Conservation (phyloP, 2,329 filamentous ascomycete species). For the Neonectria ditissima region DNA sequence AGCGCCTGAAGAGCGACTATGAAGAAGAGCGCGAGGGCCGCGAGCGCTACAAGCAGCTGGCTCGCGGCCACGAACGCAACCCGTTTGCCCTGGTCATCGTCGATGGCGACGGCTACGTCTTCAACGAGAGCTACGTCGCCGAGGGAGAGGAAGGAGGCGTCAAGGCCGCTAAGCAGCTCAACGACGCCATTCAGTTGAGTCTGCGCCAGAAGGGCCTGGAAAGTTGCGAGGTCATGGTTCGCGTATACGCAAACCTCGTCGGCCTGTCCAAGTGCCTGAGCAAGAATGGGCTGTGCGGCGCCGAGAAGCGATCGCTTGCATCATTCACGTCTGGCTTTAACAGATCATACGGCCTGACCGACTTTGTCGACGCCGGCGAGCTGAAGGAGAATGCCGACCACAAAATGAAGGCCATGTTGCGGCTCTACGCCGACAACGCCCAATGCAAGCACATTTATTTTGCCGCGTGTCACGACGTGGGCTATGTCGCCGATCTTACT, state of each 20-base stretch:
- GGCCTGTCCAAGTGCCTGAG: slow-evolving; percentile 63
- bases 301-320: slow-evolving; percentile 67
- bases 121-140: slow-evolving; percentile 62
- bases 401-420: slow-evolving; percentile 65
- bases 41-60: slow-evolving; percentile 67
- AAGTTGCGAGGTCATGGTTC: slow-evolving; percentile 65
- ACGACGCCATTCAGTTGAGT: slow-evolving; percentile 61
- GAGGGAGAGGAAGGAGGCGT: slow-evolving; percentile 66
- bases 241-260: slow-evolving; percentile 67
- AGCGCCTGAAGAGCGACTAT: slow-evolving; percentile 66
- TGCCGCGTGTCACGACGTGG: slow-evolving; percentile 69
- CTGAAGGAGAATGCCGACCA: slow-evolving; percentile 70
- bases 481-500: slow-evolving; percentile 65
- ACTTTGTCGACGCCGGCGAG: slow-evolving; percentile 72
- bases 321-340: slow-evolving; percentile 69
- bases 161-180: slow-evolving; percentile 65
- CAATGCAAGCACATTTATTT: slow-evolving; percentile 75
- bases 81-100: slow-evolving; percentile 71
- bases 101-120: slow-evolving; percentile 70
- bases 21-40: slow-evolving; percentile 66
- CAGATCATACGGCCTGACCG: slow-evolving; percentile 66
- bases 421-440: slow-evolving; percentile 66
- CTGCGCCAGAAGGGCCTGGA: slow-evolving; percentile 61
- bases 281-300: slow-evolving; percentile 59
- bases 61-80: slow-evolving; percentile 61